Percentiles rank a stretch among this genome's conserved stretches.
phyloP scores from a whole-genome alignment of 148 eudicot species.

The Mesembryanthemum crystallinum region DNA sequence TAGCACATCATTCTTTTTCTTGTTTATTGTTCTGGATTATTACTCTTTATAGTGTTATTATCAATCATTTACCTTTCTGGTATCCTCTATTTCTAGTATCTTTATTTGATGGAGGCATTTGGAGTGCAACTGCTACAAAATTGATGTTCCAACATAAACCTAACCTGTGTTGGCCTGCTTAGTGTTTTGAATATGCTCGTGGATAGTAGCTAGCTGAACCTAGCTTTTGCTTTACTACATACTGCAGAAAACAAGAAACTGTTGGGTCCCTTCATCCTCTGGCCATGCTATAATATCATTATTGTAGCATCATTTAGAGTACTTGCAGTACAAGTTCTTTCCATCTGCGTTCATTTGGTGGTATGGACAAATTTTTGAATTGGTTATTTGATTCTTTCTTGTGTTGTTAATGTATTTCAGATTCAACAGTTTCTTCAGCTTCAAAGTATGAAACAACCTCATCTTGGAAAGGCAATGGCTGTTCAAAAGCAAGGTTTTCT shows the following conservation, averaged over 20 bases:
- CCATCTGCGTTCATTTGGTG: neutral
- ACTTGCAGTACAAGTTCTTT: neutral
- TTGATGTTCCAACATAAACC: neutral
- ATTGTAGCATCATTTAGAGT: neutral
- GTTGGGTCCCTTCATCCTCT: neutral
- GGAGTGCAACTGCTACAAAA: neutral
- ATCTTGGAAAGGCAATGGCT: slow-evolving; percentile 45
- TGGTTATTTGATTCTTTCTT: slow-evolving; percentile 3
- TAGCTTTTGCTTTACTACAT: neutral
- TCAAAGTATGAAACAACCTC: slow-evolving; percentile 49
- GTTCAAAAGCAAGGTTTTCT: slow-evolving; percentile 69
- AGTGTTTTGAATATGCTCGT: neutral
- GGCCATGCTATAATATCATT: neutral
- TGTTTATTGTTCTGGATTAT: neutral
- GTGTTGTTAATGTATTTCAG: slow-evolving; percentile 39
- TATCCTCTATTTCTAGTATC: neutral
- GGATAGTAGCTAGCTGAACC: neutral
- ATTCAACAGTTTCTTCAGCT: slow-evolving; percentile 62
- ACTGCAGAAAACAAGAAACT: neutral
- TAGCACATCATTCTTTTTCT: neutral
- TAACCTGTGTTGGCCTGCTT: neutral
- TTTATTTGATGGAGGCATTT: neutral
- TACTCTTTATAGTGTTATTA: neutral
- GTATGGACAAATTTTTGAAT: neutral
- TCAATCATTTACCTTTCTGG: neutral